Conservation (phyloP, 2,329 filamentous ascomycete species). For the Trichoderma sp. region DNA sequence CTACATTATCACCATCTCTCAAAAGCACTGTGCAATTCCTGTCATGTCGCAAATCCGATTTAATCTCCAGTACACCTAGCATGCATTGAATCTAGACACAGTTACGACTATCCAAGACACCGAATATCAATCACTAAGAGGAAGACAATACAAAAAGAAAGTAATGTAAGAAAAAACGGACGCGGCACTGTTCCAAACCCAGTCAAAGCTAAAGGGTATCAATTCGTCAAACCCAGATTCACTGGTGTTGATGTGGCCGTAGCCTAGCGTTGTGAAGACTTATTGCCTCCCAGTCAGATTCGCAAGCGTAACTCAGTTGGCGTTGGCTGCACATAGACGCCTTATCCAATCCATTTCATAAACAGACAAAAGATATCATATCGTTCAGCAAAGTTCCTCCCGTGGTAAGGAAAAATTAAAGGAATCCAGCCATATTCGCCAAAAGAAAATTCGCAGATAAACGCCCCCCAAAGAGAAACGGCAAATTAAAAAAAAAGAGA, state of each 20-base stretch:
- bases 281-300: neutral
- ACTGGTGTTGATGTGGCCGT: conserved; percentile 4
- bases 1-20: neutral
- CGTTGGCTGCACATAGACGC: neutral
- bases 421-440: neutral
- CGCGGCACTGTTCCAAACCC: conserved; percentile 5
- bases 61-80: conserved; percentile 23
- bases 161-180: neutral
- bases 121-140: neutral
- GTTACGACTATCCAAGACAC: conserved; percentile 9
- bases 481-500: neutral
- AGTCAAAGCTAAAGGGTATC: conserved; percentile 27
- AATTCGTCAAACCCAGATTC: conserved; percentile 12
- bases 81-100: conserved; percentile 22
- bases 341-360: conserved; percentile 23
- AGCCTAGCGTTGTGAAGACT: neutral
- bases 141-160: neutral
- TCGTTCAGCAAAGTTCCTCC: neutral
- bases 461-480: conserved; percentile 3
- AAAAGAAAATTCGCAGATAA: conserved; percentile 19
- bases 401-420: neutral
- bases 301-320: conserved; percentile 1
- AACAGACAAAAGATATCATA: conserved; percentile 5
- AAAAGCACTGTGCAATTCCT: neutral
- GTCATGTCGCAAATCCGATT: conserved; percentile 5